Evolutionary conservation across 78 protist genomes (phyloP).

Genomic region (Dictyostelium citrinum): DNA sequence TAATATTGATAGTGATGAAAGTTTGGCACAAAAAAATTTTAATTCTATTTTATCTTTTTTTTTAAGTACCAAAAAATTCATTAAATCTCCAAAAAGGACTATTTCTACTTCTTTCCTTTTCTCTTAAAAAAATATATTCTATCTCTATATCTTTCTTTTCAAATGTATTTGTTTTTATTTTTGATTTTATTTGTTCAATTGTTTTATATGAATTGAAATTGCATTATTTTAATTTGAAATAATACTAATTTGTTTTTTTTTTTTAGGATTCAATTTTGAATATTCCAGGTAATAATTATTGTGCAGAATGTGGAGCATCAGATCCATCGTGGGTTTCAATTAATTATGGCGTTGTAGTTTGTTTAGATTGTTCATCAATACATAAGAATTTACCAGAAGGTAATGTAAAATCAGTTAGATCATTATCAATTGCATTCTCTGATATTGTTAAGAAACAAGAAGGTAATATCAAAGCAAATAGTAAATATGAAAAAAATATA

Average conservation of each 20-base stretch:
- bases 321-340: slow-evolving; percentile 71
- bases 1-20: background rate
- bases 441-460: slow-evolving; percentile 8
- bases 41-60: background rate
- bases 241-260: background rate
- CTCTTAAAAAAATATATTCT: background rate
- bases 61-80: background rate
- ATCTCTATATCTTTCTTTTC: background rate
- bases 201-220: too few relatives aligned
- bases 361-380: slow-evolving; percentile 69
- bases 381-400: slow-evolving; percentile 47
- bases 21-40: background rate
- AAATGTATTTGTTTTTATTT: background rate
- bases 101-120: slow-evolving; percentile 34
- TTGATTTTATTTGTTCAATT: background rate
- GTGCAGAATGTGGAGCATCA: slow-evolving; percentile 75
- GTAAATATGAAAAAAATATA: slow-evolving; percentile 36
- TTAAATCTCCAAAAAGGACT: slow-evolving; percentile 23
- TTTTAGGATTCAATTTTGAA: background rate
- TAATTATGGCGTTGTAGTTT: slow-evolving; percentile 52
- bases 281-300: slow-evolving; percentile 11
- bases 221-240: too few relatives aligned
- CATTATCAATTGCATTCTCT: background rate
- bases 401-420: slow-evolving; percentile 41
- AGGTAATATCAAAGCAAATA: slow-evolving; percentile 14